Evolutionary conservation across 208 protist species (phyloP), one percentile per base, ranked within the genome.

Genomic region (Trypanosoma brucei): DNA sequence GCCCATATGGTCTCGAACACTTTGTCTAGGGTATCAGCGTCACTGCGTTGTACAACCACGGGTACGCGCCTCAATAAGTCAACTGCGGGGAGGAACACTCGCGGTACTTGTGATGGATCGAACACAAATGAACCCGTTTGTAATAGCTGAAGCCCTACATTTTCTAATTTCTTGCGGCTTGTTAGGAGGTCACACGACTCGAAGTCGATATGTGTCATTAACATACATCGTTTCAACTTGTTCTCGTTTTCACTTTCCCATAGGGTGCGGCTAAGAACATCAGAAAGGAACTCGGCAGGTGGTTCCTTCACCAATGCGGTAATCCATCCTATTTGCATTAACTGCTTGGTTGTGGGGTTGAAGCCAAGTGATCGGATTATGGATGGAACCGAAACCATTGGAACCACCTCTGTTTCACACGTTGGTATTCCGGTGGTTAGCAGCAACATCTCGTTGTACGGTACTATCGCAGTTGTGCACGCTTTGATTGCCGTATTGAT

Each of bases 321-420:
- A 11, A 71, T 1, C 51, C 48, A 59, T 3, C 45, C 49, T 48
- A 74, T 70, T 34, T 68, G 64, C 1, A 60, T 58, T 7, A 87
- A 33, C 51, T 91, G 84, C 3, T 80, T 62, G 34, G 72, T 64
- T 22, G 75, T 83, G 30, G 72, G 71, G 40, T 70, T 76, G 9
- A 91, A 58, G 4, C 74, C 78, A 9, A 87, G 50, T 30, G 70
- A 56, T n/a, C 78, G 78, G 2, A 83, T 52, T 51, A 91, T 79
- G 37, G 65, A 42, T 0, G 76, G 83, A 1, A 89, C 50, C 1
- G 40, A 14, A 11, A 31, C 11, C 52, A 73, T 59, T 8, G 68
- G 55, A 1, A 73, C 9, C 30, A 34, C 42, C 0, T 11, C 42
- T 6, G 42, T 11, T 6, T 11, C 11, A 6, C 6, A 11, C 11